Conservation (phyloP, 345 rosid genomes). For the Eutrema yunnanense region DNA sequence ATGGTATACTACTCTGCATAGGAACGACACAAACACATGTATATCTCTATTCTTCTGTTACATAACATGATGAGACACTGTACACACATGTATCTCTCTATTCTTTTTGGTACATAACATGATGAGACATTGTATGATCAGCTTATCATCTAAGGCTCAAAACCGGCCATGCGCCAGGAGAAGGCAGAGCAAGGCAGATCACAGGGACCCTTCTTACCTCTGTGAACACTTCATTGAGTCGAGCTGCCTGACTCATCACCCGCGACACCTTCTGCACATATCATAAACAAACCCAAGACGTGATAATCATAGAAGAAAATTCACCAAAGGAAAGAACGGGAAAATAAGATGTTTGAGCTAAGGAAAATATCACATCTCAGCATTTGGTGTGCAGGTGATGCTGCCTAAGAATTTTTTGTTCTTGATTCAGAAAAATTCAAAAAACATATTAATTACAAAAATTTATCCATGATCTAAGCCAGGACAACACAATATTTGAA, state of each 20-base stretch:
- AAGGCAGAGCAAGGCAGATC: constrained; percentile 53
- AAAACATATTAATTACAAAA: background rate
- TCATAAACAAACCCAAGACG: constrained; percentile 12
- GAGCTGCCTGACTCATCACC: constrained; percentile 63
- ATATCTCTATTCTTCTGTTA: background rate
- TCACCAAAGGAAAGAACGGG: background rate
- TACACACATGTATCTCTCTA: background rate
- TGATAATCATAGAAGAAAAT: background rate
- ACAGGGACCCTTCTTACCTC: constrained; percentile 81
- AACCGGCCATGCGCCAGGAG: constrained; percentile 70
- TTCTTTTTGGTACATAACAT: background rate
- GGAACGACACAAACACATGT: background rate
- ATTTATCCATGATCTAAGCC: background rate
- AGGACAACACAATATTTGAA: background rate
- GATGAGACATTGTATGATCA: background rate
- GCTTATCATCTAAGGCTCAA: constrained; percentile 30
- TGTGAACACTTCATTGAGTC: constrained; percentile 83
- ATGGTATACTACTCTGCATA: background rate
- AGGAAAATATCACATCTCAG: background rate
- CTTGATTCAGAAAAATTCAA: too few relatives aligned
- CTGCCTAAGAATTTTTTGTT: background rate
- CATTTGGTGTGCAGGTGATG: background rate
- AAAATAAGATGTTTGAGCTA: background rate
- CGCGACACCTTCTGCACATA: constrained; percentile 28
- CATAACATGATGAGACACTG: background rate